These are phyloP conservation scores for Corymbia citriodora DNA, from an alignment of 441 rosid species.

Conservation along the genomic window DNA sequence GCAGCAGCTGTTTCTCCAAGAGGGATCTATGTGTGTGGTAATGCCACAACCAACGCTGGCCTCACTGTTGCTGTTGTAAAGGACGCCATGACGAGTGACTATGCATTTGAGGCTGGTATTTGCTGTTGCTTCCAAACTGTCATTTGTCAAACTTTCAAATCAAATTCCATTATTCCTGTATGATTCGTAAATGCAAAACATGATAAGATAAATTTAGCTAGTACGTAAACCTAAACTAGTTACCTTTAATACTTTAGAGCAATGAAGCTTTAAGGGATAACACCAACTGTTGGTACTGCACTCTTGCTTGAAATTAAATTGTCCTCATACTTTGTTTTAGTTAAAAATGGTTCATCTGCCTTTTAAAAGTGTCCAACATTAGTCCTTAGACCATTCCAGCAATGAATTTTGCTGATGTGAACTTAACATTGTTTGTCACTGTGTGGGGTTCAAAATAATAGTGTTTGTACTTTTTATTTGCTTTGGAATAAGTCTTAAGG, in stretches of 20 bases:
- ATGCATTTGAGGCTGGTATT: constrained; percentile 97
- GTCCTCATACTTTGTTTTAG: not conserved
- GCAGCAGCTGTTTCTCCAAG: constrained; percentile 95
- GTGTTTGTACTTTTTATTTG: not conserved
- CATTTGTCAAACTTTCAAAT: not conserved
- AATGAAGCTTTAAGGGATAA: not conserved
- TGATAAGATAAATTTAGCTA: not conserved
- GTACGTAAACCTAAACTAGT: not conserved
- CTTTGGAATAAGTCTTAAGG: not conserved
- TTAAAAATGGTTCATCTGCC: not conserved
- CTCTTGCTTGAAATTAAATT: not conserved
- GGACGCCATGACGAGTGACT: constrained; percentile 90
- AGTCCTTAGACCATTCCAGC: not conserved
- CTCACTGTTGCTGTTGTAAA: constrained; percentile 97
- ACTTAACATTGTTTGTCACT: not conserved
- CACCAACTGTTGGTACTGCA: not conserved
- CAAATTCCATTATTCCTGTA: not conserved
- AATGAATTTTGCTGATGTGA: not conserved
- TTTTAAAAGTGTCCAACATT: not conserved
- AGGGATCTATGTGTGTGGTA: constrained; percentile 98
- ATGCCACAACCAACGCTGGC: constrained; percentile 96
- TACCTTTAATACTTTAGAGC: not conserved
- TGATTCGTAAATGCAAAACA: not conserved
- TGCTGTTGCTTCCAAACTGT: constrained; percentile 12
- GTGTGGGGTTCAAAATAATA: not conserved